Base-by-base conservation (phyloP, 169 alveolate species). In the Eimeria acervulina region DNA sequence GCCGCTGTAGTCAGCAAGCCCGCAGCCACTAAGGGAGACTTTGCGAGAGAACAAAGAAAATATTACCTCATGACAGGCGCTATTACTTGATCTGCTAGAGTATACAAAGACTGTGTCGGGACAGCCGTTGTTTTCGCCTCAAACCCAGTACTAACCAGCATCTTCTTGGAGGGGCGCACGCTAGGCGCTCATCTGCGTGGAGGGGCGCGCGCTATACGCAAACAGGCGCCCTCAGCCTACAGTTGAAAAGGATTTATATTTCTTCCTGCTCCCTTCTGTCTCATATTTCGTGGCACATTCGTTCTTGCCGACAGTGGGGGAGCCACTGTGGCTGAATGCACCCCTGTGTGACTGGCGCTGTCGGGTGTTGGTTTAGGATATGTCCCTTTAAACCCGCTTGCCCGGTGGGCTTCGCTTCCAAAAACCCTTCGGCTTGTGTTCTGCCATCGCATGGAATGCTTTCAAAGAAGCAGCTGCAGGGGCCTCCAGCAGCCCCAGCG, bases 401-500 rank as follows among this genome's bases (percentile, higher is more conserved):
- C 78, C 93, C 80, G 36, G 55, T 21, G 93, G 93, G 93, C 78
- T 28, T n/a, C 93, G 47, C 51, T 23, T 84, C 33, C 59, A 84
- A 38, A 26, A 36, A 51, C 74, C 31, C 12, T 36, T n/a, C 6
- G 93, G 76, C 93, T 40, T 42, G 74, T 12, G 52, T 84, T 59
- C 28, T 17, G 93, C 74, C 66, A 59, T 84, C 93, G 93, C 93
- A 84, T 84, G 93, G 93, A 84, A 80, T 84, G 93, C 93, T 84
- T 31, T 84, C 93, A 52, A 68, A 84, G 52, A 42, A 40, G 66
- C 76, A 84, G 93, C 76, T 84, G 93, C 93, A 84, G 78, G 93
- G 93, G 80, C 93, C 78, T 80, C 93, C 80, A 84, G 93, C 93
- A 84, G 93, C 93, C 93, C 93, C 55, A 84, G 74, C 80, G 93